Conservation (phyloP, 2,329 filamentous ascomycete species). For the Penicillium hordei region DNA sequence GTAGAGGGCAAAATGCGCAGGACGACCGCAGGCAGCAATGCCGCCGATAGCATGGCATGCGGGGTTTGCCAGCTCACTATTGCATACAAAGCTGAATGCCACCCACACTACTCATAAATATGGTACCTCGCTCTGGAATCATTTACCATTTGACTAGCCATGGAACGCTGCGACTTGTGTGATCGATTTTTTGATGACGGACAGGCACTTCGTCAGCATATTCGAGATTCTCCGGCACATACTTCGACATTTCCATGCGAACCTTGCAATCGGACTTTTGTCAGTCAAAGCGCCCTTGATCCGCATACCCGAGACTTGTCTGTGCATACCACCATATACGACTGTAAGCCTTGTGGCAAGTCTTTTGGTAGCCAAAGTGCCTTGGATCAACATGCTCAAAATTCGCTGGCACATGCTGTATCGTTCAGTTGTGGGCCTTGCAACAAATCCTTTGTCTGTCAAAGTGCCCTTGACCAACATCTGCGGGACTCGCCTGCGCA, state of each 20-base stretch:
- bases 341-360: too few species aligned
- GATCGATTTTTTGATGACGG: not conserved
- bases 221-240: not conserved
- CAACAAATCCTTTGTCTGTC: too few species aligned
- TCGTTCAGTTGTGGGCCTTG: too few species aligned
- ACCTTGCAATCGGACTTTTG: not conserved
- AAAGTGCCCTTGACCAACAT: too few species aligned
- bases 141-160: not conserved
- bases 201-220: not conserved
- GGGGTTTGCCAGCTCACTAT: not conserved
- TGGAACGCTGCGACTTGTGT: not conserved
- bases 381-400: too few species aligned
- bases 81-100: not conserved
- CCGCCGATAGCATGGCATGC: not conserved
- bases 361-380: too few species aligned
- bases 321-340: too few species aligned
- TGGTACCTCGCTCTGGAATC: not conserved
- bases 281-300: not conserved
- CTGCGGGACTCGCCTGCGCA: too few species aligned
- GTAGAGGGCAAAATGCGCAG: not conserved
- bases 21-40: not conserved
- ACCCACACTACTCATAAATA: not conserved
- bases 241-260: not conserved
- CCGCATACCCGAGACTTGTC: too few species aligned
- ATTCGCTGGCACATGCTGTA: too few species aligned